Evolutionary conservation across 108 stramenopile species (phyloP), one percentile per base, ranked within the genome.

Genomic region (Cyclotella choctawhatcheeana): DNA sequence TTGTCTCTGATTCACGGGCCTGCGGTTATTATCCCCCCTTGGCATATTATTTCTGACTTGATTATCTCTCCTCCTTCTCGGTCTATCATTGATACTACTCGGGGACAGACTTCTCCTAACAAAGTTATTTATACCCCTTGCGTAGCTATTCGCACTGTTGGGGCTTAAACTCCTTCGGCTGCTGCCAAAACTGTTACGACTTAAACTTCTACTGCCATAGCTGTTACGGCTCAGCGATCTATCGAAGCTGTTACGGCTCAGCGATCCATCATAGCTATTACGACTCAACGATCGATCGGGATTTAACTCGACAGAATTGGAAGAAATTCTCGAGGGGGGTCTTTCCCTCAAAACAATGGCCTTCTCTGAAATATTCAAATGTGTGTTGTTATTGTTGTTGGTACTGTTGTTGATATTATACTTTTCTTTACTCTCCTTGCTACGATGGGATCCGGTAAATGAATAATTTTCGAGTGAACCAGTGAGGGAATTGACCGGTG

Each of bases 261-360:
- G n/a, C n/a, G n/a, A n/a, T n/a, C n/a, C n/a, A n/a, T n/a, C n/a
- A n/a, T n/a, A n/a, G n/a, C n/a, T n/a, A n/a, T 1, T 30, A 52
- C 21, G 51, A 10, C 22, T 5, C 21, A 52, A n/a, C n/a, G n/a
- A 18, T 54, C 27, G 24, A 29, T 27, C 53, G 14, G 55, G 55
- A 31, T 56, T 56, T 12, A 56, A 56, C 20, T 56, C 55, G 29
- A 56, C 55, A 0, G 55, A 56, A 13, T 56, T 56, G n/a, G 51
- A 52, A 22, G 51, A n/a, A 40, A 8, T n/a, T 17, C 16, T 27
- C 0, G 55, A 56, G n/a, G 55, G 55, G 0, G 55, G 3, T 1
- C 55, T 27, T 56, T 56, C 18, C 16, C 55, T 14, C 10, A 56
- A 27, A 1, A 56, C 55, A 27, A 56, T 27, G 8, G 55, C 55